Evolutionary conservation across 2,329 filamentous ascomycete genomes (phyloP).

Genomic region (Coniochaeta sp.): DNA sequence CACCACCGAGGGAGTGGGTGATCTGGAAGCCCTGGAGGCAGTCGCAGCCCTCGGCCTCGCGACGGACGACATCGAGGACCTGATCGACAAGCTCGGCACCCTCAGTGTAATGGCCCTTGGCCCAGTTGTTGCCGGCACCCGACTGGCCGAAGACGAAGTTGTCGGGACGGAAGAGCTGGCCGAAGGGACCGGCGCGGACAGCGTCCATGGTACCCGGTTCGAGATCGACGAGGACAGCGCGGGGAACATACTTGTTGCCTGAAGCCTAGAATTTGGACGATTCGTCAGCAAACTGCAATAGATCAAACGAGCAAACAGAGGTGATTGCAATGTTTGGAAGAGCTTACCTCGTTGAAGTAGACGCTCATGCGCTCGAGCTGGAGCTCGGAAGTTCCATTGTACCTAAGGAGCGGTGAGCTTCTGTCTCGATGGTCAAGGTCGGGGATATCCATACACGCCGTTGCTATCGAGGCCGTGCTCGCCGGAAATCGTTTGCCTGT

Average conservation of each 20-base stretch:
- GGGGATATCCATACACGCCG: constrained; percentile 64
- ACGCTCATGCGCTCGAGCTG: constrained; percentile 99
- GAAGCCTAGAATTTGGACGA: constrained; percentile 56
- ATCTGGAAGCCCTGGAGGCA: constrained; percentile 99
- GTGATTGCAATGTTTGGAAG: neutral
- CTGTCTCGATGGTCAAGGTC: constrained; percentile 4
- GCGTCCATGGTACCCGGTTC: constrained; percentile 99
- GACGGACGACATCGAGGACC: constrained; percentile 95
- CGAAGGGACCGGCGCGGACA: constrained; percentile 95
- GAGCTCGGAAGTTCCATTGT: constrained; percentile 97
- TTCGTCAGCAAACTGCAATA: constrained; percentile 8
- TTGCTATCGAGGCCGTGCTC: constrained; percentile 97
- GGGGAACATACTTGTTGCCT: constrained; percentile 98
- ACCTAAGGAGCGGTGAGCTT: constrained; percentile 47
- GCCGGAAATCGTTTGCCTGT: constrained; percentile 73
- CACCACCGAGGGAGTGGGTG: constrained; percentile 99
- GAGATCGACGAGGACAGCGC: constrained; percentile 97
- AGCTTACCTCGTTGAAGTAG: constrained; percentile 68
- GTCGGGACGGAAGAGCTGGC: constrained; percentile 98
- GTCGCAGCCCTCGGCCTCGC: constrained; percentile 97
- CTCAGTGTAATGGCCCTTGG: constrained; percentile 99
- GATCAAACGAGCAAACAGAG: constrained; percentile 7
- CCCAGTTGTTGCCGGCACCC: constrained; percentile 99
- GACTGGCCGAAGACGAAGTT: constrained; percentile 99
- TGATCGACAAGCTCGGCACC: constrained; percentile 98